A percentile compares a stretch with the other conserved stretches of the same genome.
Conservation (phyloP, 2,329 filamentous ascomycete genomes). For the Lasiodiplodia sp. region DNA sequence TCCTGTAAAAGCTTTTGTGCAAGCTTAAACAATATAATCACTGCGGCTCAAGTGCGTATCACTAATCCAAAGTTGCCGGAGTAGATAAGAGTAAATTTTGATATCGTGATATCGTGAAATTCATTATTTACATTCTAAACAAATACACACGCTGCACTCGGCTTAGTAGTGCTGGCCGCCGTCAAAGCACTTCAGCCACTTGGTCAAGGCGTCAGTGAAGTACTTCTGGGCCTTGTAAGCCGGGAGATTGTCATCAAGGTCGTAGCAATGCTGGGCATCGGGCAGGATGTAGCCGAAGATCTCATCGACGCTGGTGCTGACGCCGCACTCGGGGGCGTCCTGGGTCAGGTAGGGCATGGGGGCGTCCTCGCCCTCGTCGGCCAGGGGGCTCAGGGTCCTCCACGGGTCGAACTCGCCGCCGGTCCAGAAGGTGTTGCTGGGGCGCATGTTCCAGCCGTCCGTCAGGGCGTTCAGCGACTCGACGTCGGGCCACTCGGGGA, state of each 20-base stretch:
- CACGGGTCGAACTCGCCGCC: slow-evolving; percentile 62
- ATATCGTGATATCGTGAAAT: no score
- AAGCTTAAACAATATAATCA: no score
- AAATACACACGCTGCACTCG: not conserved
- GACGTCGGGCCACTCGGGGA: slow-evolving; percentile 49
- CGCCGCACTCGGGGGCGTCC: slow-evolving; percentile 54
- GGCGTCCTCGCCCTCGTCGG: slow-evolving; percentile 48
- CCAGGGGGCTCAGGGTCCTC: slow-evolving; percentile 56
- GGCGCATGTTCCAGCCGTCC: slow-evolving; percentile 60
- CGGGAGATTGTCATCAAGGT: slow-evolving; percentile 47
- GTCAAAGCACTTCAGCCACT: slow-evolving; percentile 48
- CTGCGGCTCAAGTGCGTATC: no score
- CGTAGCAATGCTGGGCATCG: slow-evolving; percentile 57
- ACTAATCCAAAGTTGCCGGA: no score
- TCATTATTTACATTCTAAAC: not conserved
- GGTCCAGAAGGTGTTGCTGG: slow-evolving; percentile 60
- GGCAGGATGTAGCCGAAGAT: slow-evolving; percentile 58
- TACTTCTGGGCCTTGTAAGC: slow-evolving; percentile 40
- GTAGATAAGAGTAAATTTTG: no score
- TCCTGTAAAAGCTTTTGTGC: no score
- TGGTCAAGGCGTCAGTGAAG: slow-evolving; percentile 51
- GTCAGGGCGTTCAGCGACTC: slow-evolving; percentile 52
- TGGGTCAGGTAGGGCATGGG: slow-evolving; percentile 50
- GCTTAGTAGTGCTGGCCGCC: not conserved
- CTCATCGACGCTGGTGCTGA: slow-evolving; percentile 42